A percentile compares a stretch with the other conserved stretches of the same genome.
These are phyloP conservation scores for Rhizophagus prolifer DNA, from an alignment of 192 early-diverging fungal species.

Conservation along the genomic window DNA sequence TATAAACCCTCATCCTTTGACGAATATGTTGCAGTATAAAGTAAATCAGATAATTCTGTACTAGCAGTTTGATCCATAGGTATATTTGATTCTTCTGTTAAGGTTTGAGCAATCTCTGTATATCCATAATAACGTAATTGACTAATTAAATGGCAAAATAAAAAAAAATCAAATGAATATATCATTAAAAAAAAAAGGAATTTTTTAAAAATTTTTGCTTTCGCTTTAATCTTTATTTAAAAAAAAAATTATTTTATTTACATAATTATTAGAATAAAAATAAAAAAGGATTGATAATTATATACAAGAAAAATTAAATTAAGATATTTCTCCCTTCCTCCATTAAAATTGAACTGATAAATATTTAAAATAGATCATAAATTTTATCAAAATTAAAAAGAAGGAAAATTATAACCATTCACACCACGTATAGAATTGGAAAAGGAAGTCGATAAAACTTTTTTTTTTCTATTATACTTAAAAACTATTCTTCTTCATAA, in stretches of 20 bases:
- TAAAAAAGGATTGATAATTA: not conserved
- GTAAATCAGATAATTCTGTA: conserved; percentile 59
- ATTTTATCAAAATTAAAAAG: not conserved
- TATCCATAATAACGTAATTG: conserved; percentile 48
- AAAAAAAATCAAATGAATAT: not conserved
- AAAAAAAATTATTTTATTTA: no score
- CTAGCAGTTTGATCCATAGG: conserved; percentile 59
- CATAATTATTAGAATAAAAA: not conserved
- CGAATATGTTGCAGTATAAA: conserved; percentile 57
- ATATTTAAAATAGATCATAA: not conserved
- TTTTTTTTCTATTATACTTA: no score
- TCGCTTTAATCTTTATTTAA: no score
- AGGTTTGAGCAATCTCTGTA: conserved; percentile 52
- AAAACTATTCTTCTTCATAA: no score
- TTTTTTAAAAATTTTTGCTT: no score
- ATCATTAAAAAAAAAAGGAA: no score
- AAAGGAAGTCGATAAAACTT: no score
- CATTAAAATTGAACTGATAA: not conserved
- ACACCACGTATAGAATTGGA: no score
- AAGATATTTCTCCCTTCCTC: no score
- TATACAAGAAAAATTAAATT: no score
- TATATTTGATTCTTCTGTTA: conserved; percentile 67
- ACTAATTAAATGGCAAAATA: conserved; percentile 20
- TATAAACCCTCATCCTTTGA: conserved; percentile 58
- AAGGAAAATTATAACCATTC: no score